Base-by-base conservation (phyloP, 2,329 filamentous ascomycete genomes). In the Sporothrix pseudoabietina region DNA sequence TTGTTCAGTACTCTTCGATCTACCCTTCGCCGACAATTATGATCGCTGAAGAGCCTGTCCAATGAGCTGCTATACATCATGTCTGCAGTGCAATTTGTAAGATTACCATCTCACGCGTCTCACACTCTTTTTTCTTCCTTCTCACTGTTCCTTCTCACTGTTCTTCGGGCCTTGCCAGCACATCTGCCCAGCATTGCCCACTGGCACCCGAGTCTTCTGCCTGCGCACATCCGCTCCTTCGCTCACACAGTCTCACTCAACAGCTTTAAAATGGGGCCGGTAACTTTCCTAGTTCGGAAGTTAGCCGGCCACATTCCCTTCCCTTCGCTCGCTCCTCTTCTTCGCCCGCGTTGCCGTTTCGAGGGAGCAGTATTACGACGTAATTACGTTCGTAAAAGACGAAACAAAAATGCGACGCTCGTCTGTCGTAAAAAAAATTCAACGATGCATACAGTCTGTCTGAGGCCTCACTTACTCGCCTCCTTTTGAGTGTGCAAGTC, bases 261-360 rank as follows among this genome's bases (percentile, higher is more conserved):
- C 19, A 7, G 57, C 52, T 41, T n/a, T 61, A 35, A 61, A 61
- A 22, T 69, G 54, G 47, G 4, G 39, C 47, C 66, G 66, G 66
- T 9, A 10, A 6, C 8, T 55, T 69, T 55, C 66, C 66, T 69
- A 35, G 22, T 41, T 12, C 47, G 66, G 66, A 69, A 55, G 26
- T 5, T 30, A 41, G 3, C 66, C 66, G 44, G 35, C 19, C 35
- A 26, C 26, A 26, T 1, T 7, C 16, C 12, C 6, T 54, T 32
- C n/a, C 30, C 10, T 49, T 49, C 44, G 44, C 44, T 49, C 44
- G 44, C 14, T 49, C 44, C 44, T 49, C 44, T 19, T 49, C 44
- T 35, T 19, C 32, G 26, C 7, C 3, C 61, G 8, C 30, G 35
- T 39, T 41, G 47, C 14, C 8, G 65, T 32, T 5, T 30, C 30